phyloP scores from a whole-genome alignment of 1,284 basidiomycete species.

The Cystobasidiaceae sp. region DNA sequence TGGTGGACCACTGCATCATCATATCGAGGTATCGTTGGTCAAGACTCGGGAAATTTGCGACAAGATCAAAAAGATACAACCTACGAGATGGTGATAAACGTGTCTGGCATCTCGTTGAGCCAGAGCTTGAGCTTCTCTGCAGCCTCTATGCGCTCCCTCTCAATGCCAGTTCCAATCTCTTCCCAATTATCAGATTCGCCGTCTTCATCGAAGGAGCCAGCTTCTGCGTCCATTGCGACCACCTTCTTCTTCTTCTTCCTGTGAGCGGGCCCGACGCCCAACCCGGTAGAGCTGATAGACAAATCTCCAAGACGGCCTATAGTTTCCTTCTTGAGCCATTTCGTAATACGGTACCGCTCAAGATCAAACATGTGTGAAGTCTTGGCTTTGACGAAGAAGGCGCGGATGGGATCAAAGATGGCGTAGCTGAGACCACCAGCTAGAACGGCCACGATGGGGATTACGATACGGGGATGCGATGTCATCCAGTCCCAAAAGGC shows the following conservation, averaged over 20 bases:
- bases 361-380: constrained; percentile 75
- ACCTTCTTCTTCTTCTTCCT: constrained; percentile 26
- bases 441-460: constrained; percentile 80
- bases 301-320: constrained; percentile 34
- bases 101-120: constrained; percentile 54
- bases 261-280: neutral
- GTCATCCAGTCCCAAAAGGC: constrained; percentile 75
- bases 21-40: neutral
- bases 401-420: constrained; percentile 85
- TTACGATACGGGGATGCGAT: constrained; percentile 74
- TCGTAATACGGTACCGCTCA: constrained; percentile 31
- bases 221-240: no score
- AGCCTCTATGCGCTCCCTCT: constrained; percentile 54
- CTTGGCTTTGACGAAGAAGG: constrained; percentile 75
- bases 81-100: constrained; percentile 58
- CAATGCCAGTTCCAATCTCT: constrained; percentile 32
- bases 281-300: constrained; percentile 16
- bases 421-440: constrained; percentile 83
- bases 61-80: no score
- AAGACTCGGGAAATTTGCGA: neutral
- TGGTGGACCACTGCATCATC: constrained; percentile 63
- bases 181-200: constrained; percentile 23
- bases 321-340: constrained; percentile 44
- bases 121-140: constrained; percentile 64
- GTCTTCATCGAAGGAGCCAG: no score